Evolutionary conservation across 352 stramenopile genomes (phyloP).

Genomic region (Pythium pyrilobum): DNA sequence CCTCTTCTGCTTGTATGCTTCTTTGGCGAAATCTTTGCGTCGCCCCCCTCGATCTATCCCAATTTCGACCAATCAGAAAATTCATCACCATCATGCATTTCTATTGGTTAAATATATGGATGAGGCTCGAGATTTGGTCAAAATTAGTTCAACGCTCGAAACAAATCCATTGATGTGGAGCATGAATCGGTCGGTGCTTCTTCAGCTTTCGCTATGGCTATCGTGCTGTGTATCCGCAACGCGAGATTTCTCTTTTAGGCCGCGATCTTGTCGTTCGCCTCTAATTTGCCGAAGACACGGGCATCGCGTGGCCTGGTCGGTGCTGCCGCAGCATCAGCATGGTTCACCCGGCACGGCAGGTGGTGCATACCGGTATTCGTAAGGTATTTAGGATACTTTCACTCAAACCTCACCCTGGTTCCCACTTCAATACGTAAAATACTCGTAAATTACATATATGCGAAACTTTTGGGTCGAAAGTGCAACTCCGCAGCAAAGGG

Average conservation of each 20-base stretch:
- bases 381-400: slow-evolving; percentile 27
- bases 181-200: background rate
- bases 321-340: background rate
- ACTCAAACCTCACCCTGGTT: background rate
- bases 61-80: background rate
- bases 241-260: no score
- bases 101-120: background rate
- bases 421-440: slow-evolving; percentile 20
- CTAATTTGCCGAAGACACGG: no score
- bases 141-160: background rate
- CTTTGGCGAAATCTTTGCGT: slow-evolving; percentile 22
- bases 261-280: no score
- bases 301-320: background rate
- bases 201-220: no score
- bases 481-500: slow-evolving; percentile 14
- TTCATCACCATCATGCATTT: background rate
- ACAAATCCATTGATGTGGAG: background rate
- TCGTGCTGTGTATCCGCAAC: no score
- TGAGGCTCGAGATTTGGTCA: background rate
- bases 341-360: background rate
- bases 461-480: slow-evolving; percentile 6
- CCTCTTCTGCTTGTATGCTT: slow-evolving; percentile 16
- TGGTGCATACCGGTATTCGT: slow-evolving; percentile 9
- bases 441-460: slow-evolving; percentile 4
- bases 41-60: background rate